A percentile compares a stretch with the other conserved stretches of the same genome.
Evolutionary conservation across 1,139 yeast species (phyloP).

Genomic region (Lodderomyces metapsilosis): DNA sequence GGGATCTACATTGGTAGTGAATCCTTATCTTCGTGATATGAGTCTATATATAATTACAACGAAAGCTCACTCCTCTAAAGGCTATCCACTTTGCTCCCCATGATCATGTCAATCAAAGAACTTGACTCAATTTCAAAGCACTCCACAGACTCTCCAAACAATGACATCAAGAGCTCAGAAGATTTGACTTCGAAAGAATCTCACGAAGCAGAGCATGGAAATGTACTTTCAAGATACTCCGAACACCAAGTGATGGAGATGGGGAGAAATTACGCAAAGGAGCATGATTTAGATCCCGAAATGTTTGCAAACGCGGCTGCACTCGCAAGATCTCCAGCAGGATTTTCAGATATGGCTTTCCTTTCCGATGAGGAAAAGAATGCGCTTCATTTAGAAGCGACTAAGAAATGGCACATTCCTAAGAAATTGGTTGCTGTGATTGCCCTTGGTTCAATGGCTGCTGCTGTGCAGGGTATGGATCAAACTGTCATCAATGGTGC

Average conservation of each 20-base stretch:
- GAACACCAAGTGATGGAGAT: conserved; percentile 65
- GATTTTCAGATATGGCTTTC: conserved; percentile 57
- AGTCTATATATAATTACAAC: neutral
- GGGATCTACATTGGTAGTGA: too few relatives aligned
- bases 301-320: conserved; percentile 74
- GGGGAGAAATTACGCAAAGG: conserved; percentile 68
- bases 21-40: too few relatives aligned
- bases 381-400: conserved; percentile 54
- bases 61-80: neutral
- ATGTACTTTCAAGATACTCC: conserved; percentile 61
- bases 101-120: neutral
- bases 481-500: conserved; percentile 89
- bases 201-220: conserved; percentile 36
- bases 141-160: neutral
- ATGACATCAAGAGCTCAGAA: conserved; percentile 2
- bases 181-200: neutral
- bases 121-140: neutral
- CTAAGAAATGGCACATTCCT: conserved; percentile 69
- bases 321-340: conserved; percentile 64
- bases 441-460: conserved; percentile 80
- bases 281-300: conserved; percentile 62
- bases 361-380: conserved; percentile 58
- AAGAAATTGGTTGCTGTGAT: conserved; percentile 58
- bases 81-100: neutral
- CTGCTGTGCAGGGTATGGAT: conserved; percentile 93